phyloP scores from a whole-genome alignment of 2,329 filamentous ascomycete species.

The Stylonectria norvegica region DNA sequence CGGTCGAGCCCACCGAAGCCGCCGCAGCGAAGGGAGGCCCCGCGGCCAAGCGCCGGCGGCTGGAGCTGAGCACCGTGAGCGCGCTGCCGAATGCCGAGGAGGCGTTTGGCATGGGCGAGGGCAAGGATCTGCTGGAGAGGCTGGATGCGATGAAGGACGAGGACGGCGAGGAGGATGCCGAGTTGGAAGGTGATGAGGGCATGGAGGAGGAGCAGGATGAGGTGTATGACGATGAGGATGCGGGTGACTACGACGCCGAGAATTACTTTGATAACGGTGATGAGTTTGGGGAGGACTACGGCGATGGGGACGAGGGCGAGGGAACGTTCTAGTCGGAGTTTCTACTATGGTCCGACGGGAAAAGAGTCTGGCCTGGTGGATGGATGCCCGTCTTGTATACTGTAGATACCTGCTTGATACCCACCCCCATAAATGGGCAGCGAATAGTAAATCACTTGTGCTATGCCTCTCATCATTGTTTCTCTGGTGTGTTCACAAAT shows the following conservation, averaged over 20 bases:
- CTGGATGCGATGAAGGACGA: slow-evolving; percentile 48
- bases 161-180: slow-evolving; percentile 47
- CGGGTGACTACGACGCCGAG: slow-evolving; percentile 60
- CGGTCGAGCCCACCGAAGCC: slow-evolving; percentile 51
- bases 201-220: slow-evolving; percentile 48
- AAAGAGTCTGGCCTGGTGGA: slow-evolving; percentile 1
- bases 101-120: slow-evolving; percentile 42
- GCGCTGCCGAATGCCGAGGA: slow-evolving; percentile 50
- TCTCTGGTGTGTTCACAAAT: slow-evolving; percentile 1
- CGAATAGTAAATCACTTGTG: slow-evolving; percentile 13
- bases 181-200: slow-evolving; percentile 50
- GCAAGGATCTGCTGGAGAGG: slow-evolving; percentile 41
- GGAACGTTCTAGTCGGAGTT: slow-evolving; percentile 33
- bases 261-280: slow-evolving; percentile 58
- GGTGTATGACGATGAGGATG: slow-evolving; percentile 55
- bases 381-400: slow-evolving; percentile 14
- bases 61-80: slow-evolving; percentile 47
- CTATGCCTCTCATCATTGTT: slow-evolving; percentile 17
- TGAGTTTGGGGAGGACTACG: slow-evolving; percentile 51
- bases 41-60: slow-evolving; percentile 41
- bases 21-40: slow-evolving; percentile 28
- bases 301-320: slow-evolving; percentile 50
- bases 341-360: background rate
- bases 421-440: slow-evolving; percentile 19
- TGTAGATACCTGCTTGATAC: slow-evolving; percentile 23